Evolutionary conservation across 257 asterid genomes (phyloP).

Genomic region (Capsicum pubescens): DNA sequence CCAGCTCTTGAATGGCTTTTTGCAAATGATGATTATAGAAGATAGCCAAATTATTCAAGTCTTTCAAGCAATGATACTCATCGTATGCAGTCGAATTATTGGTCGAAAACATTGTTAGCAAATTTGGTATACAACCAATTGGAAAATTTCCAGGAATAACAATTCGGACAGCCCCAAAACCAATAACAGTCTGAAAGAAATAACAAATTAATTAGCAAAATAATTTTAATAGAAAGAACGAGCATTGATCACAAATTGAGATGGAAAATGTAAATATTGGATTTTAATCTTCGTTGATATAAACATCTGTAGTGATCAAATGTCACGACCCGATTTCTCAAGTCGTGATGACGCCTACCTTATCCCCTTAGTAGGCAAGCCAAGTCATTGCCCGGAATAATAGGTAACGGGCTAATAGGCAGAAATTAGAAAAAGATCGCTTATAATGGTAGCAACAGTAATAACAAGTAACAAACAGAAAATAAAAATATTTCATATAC

Average conservation of each 20-base stretch:
- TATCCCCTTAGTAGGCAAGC: no score
- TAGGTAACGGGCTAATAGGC: no score
- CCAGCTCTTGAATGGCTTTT: constrained; percentile 31
- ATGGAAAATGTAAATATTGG: background rate
- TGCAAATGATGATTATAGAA: constrained; percentile 34
- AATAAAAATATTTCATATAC: no score
- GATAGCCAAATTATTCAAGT: constrained; percentile 27
- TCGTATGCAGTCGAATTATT: constrained; percentile 25
- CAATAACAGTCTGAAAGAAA: constrained; percentile 26
- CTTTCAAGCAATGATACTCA: constrained; percentile 36
- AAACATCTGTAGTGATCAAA: no score
- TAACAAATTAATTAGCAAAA: background rate
- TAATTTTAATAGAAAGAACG: background rate
- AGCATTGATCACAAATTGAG: background rate
- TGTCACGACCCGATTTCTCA: no score
- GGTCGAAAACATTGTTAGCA: constrained; percentile 29
- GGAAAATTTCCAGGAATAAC: constrained; percentile 40
- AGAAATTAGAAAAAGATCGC: no score
- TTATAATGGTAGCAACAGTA: no score
- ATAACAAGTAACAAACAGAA: no score
- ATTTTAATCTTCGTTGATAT: no score
- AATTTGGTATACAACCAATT: constrained; percentile 37
- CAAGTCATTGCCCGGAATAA: no score
- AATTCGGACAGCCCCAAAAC: background rate
- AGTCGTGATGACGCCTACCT: no score